Percentiles rank a stretch among this genome's conserved stretches.
Evolutionary conservation across 2,329 filamentous ascomycete species (phyloP).

Genomic region (Colletotrichum chlorophyti): DNA sequence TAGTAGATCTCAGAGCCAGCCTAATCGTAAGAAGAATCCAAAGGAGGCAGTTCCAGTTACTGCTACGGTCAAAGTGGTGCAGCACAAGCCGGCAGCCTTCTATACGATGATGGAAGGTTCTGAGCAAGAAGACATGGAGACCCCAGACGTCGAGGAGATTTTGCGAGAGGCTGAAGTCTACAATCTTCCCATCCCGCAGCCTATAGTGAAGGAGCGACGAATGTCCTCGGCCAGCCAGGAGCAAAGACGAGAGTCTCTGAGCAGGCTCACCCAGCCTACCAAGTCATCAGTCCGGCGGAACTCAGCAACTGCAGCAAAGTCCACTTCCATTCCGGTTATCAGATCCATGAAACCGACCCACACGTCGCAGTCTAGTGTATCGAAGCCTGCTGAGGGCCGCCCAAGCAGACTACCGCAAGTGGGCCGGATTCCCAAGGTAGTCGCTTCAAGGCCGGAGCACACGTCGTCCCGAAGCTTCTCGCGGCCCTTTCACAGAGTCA

Average conservation of each 20-base stretch:
- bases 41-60: conserved; percentile 47
- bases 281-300: conserved; percentile 25
- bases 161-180: conserved; percentile 56
- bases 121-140: conserved; percentile 57
- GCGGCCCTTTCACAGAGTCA: conserved; percentile 73
- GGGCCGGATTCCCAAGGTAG: conserved; percentile 84
- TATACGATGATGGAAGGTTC: conserved; percentile 69
- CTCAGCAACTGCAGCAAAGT: conserved; percentile 13
- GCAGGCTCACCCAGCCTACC: conserved; percentile 16
- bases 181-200: conserved; percentile 23
- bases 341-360: conserved; percentile 25
- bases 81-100: conserved; percentile 61
- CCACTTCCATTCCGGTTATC: conserved; percentile 20
- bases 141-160: conserved; percentile 49
- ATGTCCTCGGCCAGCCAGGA: conserved; percentile 20
- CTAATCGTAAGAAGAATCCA: conserved; percentile 42
- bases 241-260: conserved; percentile 18
- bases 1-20: conserved; percentile 57
- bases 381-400: conserved; percentile 34
- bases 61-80: conserved; percentile 55
- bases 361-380: conserved; percentile 3
- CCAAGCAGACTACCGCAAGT: conserved; percentile 79
- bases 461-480: conserved; percentile 84
- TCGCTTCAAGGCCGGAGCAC: conserved; percentile 71
- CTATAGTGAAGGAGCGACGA: conserved; percentile 16